phyloP scores from a whole-genome alignment of 306 rosid species.

The Fragaria ananassa region DNA sequence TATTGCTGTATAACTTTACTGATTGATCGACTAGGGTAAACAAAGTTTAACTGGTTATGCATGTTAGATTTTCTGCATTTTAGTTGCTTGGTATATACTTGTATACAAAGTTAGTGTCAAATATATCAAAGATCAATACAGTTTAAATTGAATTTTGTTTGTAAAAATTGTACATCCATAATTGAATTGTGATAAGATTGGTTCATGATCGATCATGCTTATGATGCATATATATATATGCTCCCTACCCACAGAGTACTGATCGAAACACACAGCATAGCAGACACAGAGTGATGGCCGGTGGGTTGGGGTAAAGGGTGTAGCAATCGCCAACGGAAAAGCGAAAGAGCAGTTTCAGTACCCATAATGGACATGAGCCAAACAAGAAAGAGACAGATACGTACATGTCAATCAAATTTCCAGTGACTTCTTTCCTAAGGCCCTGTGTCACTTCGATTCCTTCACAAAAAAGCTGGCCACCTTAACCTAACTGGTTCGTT shows the following conservation, averaged over 20 bases:
- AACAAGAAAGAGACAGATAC: slow-evolving; percentile 56
- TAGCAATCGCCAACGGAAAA: slow-evolving; percentile 12
- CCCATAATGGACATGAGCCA: slow-evolving; percentile 55
- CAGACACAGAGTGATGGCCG: slow-evolving; percentile 19
- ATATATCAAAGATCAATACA: background rate
- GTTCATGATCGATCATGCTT: background rate
- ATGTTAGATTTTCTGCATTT: background rate
- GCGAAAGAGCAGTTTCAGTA: slow-evolving; percentile 21
- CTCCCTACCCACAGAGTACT: slow-evolving; percentile 10
- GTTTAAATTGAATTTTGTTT: background rate
- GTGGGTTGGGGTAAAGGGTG: slow-evolving; percentile 5
- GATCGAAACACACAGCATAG: background rate
- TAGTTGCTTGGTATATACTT: background rate
- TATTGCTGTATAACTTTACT: background rate
- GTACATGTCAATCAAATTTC: slow-evolving; percentile 17
- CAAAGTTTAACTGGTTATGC: background rate
- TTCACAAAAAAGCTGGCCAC: slow-evolving; percentile 33
- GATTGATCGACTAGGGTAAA: background rate
- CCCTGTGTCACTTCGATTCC: slow-evolving; percentile 42
- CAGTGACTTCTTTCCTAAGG: slow-evolving; percentile 45
- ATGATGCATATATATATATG: background rate
- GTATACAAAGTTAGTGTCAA: background rate
- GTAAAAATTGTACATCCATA: background rate
- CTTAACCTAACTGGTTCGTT: slow-evolving; percentile 26
- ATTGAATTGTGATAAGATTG: slow-evolving; percentile 10